Conservation (phyloP, 768 basidiomycete genomes). For the Calocera viscosa region DNA sequence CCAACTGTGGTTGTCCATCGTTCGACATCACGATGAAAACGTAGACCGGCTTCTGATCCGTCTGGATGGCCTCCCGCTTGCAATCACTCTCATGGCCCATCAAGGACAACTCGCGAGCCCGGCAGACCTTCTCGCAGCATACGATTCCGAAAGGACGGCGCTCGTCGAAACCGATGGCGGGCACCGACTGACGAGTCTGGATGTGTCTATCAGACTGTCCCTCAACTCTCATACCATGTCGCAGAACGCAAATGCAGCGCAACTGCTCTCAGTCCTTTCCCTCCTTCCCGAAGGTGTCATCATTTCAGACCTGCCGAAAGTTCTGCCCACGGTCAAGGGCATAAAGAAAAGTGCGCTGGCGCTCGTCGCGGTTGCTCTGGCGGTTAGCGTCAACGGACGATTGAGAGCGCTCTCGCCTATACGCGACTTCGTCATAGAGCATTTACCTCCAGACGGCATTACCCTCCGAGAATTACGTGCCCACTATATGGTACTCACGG, state of each 20-base stretch:
- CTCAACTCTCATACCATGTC: neutral
- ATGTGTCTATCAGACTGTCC: neutral
- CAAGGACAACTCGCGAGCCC: neutral
- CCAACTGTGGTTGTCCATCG: too few species aligned
- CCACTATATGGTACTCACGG: neutral
- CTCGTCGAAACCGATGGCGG: neutral
- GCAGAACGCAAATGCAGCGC: neutral
- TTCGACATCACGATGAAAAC: too few species aligned
- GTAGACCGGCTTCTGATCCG: too few species aligned
- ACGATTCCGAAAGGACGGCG: neutral
- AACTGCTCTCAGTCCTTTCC: neutral
- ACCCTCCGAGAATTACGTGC: neutral
- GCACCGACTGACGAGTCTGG: neutral
- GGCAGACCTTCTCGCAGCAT: conserved; percentile 1
- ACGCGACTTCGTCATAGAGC: neutral
- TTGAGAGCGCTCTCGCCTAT: neutral
- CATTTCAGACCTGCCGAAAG: neutral
- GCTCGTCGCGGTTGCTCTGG: neutral
- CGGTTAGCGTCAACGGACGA: neutral
- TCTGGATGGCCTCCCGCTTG: too few species aligned
- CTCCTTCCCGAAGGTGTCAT: neutral
- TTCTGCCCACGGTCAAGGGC: neutral
- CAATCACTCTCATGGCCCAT: too few species aligned
- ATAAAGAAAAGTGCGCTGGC: neutral
- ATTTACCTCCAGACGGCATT: neutral